Evolutionary conservation across 108 stramenopile species (phyloP).

Genomic region (Skeletonema menzelii): DNA sequence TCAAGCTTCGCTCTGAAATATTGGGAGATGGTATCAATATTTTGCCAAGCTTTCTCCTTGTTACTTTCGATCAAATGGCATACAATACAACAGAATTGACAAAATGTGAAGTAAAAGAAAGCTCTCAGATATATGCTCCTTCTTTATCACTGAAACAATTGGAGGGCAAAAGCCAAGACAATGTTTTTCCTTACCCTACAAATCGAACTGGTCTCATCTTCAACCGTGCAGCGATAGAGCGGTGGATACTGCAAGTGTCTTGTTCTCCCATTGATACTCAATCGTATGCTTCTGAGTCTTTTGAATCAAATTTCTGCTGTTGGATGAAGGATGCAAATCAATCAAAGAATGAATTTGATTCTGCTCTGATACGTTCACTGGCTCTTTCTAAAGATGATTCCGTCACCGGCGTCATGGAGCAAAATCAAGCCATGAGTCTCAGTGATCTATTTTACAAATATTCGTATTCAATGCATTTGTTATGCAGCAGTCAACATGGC

Average conservation of each 20-base stretch:
- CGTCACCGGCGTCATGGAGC: background rate
- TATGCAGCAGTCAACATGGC: conserved; percentile 4
- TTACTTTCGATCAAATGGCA: conserved; percentile 14
- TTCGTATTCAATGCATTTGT: conserved; percentile 17
- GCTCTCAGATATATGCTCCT: conserved; percentile 13
- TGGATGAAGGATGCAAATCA: background rate
- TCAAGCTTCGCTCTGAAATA: background rate
- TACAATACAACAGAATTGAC: conserved; percentile 13
- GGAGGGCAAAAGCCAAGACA: background rate
- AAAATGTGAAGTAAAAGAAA: conserved; percentile 1
- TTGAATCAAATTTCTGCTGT: background rate
- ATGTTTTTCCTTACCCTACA: conserved; percentile 9
- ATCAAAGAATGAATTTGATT: conserved; percentile 6
- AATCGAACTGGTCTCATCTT: conserved; percentile 16
- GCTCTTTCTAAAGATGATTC: background rate
- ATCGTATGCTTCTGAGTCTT: background rate
- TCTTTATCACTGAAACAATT: background rate
- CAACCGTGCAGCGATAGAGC: conserved; percentile 19
- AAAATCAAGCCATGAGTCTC: conserved; percentile 7
- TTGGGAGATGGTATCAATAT: background rate
- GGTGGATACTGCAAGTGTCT: conserved; percentile 7
- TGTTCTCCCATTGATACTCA: conserved; percentile 6
- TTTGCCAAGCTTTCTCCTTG: conserved; percentile 18
- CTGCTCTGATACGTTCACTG: conserved; percentile 4
- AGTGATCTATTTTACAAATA: conserved; percentile 28